These are phyloP conservation scores for Nelumbo lutea DNA, from an alignment of 164 flowering plant genomes.

Conservation along the genomic window DNA sequence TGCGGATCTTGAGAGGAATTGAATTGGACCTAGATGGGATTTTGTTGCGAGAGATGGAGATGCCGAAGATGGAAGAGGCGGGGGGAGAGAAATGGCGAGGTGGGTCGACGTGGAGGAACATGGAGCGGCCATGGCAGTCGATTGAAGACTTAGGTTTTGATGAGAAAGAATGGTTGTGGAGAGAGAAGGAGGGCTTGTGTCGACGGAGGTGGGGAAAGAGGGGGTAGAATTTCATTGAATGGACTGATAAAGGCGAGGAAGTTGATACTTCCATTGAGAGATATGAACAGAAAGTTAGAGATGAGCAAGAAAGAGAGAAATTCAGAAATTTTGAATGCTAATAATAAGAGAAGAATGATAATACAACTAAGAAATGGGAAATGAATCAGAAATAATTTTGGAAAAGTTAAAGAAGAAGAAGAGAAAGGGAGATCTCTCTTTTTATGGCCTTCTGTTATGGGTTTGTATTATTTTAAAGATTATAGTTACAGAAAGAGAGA, in stretches of 20 bases:
- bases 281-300: not conserved
- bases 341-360: not conserved
- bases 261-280: slow-evolving; percentile 15
- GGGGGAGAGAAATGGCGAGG: slow-evolving; percentile 16
- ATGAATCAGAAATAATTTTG: not conserved
- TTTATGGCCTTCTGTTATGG: no score
- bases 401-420: not conserved
- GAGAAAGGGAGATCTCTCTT: not conserved
- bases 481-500: not conserved
- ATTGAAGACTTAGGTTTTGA: slow-evolving; percentile 8
- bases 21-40: not conserved
- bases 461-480: not conserved
- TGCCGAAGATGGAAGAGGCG: slow-evolving; percentile 23
- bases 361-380: not conserved
- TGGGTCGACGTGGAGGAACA: slow-evolving; percentile 1
- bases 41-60: slow-evolving; percentile 13
- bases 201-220: slow-evolving; percentile 8
- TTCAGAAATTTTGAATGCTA: not conserved
- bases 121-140: slow-evolving; percentile 12
- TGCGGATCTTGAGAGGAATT: not conserved
- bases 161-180: slow-evolving; percentile 4
- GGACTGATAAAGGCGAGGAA: slow-evolving; percentile 9
- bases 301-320: not conserved
- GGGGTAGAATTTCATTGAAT: slow-evolving; percentile 14
- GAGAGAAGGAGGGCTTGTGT: slow-evolving; percentile 1